Conservation (phyloP, 2,329 filamentous ascomycete genomes). For the Colletotrichum lentis region DNA sequence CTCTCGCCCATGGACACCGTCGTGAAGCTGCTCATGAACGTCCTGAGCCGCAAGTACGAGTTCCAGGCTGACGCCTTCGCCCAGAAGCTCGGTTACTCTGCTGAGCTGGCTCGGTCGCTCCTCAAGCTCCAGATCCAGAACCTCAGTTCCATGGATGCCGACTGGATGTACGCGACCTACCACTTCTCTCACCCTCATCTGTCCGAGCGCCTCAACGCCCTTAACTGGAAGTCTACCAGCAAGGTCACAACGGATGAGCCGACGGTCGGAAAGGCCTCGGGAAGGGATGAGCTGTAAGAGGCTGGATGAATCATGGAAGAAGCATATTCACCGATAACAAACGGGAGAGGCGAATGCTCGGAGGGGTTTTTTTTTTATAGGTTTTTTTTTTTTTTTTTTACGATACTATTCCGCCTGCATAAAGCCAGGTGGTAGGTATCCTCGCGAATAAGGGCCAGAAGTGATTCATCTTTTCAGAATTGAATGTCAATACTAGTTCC, state of each 20-base stretch:
- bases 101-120: constrained; percentile 83
- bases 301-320: not conserved
- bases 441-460: not conserved
- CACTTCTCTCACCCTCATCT: constrained; percentile 98
- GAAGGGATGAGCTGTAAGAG: constrained; percentile 75
- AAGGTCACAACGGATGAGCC: constrained; percentile 54
- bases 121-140: constrained; percentile 99
- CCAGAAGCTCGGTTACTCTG: constrained; percentile 80
- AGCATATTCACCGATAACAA: not conserved
- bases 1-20: constrained; percentile 93
- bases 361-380: too few species aligned
- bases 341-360: not conserved
- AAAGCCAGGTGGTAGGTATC: not conserved
- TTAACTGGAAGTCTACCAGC: constrained; percentile 79
- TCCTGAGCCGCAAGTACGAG: constrained; percentile 92
- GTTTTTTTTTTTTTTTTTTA: not conserved
- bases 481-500: not conserved
- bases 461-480: not conserved
- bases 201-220: constrained; percentile 87
- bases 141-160: constrained; percentile 96
- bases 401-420: not conserved
- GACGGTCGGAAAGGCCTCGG: constrained; percentile 72
- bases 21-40: constrained; percentile 94
- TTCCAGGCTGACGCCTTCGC: constrained; percentile 96
- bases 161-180: constrained; percentile 98